Evolutionary conservation across 2,329 filamentous ascomycete species (phyloP), one percentile per base, ranked within the genome.

Genomic region (Xylariaceae sp.): DNA sequence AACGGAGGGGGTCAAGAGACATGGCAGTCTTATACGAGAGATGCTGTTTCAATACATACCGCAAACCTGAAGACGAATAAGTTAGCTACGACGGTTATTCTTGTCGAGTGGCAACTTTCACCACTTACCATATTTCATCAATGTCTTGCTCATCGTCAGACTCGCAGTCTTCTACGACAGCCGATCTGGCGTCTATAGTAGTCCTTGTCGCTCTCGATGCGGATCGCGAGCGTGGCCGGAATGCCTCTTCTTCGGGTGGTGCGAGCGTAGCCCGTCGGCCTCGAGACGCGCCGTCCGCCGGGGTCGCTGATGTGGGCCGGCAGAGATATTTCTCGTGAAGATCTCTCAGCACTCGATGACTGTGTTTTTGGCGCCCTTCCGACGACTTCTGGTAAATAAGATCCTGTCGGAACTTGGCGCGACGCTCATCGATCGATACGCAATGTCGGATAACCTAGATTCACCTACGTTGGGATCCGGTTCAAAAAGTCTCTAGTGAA

Each of bases 381-480:
- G 58, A 55, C 64, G 60, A 37, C 65, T 66, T 64, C 64, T 86
- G 82, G 64, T 85, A 85, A 51, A 89, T 84, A 9, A 89, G 76
- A 62, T 89, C 86, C 66, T 88, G 87, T 4, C 87, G 78, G 63
- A 90, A 90, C 72, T 89, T 89, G 61, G 87, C 86, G 1, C 87
- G 80, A 4, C 86, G 78, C 71, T 90, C 87, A 62, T 89, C 87
- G 58, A 89, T 88, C 15, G 83, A 83, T 1, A 89, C 87, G 1
- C 86, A 86, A 62, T 89, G 87, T 0, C 87, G 80, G 55, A 89
- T 86, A 0, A 88, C 81, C 63, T 77, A 41, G 5, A 9, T 17
- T 9, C 17, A 23, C 15, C 23, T 30, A 30, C 23, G 41, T 56
- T 51, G 41, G 41, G 23, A 4, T 55, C 51, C 18, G 18, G 17